Base-by-base conservation (phyloP, 108 stramenopile genomes). In the Bacterosira constricta region DNA sequence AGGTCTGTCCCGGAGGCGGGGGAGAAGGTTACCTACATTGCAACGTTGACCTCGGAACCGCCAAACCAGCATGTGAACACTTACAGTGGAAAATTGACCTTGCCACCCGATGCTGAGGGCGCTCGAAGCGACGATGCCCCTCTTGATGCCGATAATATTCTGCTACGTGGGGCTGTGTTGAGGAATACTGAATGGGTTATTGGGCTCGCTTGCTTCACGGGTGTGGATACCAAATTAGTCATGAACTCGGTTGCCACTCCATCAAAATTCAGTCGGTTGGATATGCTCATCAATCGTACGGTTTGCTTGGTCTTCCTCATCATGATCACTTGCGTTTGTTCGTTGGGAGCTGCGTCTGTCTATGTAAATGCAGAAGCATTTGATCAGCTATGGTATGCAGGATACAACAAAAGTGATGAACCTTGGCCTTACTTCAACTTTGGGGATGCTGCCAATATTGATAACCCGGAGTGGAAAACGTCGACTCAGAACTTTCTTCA, bases 151-250 rank as follows among this genome's bases (percentile, higher is more conserved):
- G 91, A 93, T 29, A 91, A 97, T 55, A 52, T 99, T 41, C 68
- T 99, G 30, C 83, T 99, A 1, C 88, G 98, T 30, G 98, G 99
- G 29, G 96, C 95, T 37, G 82, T 92, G 12, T 81, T 99, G 36
- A 85, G 97, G 35, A 99, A 99, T 82, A 98, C 97, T 6, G 91
- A 95, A 67, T 98, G 96, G 97, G 96, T 87, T 12, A 86, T 98
- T 62, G 97, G 97, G 17, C 49, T 98, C 4, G 96, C 96, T 34
- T 96, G 90, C 56, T 98, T 96, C 75, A 98, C 99, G 15, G 99
- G 99, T 27, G 78, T 77, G 10, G 97, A 99, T 65, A 97, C 97
- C 6, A 98, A 98, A 71, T 68, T 99, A 18, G 89, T 94, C 13
- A 85, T 86, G 79, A 98, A 98, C 71, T 90, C 95, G 17, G 81